These are phyloP conservation scores for Spathaspora gorwiae DNA, from an alignment of 805 yeast species.

Conservation along the genomic window DNA sequence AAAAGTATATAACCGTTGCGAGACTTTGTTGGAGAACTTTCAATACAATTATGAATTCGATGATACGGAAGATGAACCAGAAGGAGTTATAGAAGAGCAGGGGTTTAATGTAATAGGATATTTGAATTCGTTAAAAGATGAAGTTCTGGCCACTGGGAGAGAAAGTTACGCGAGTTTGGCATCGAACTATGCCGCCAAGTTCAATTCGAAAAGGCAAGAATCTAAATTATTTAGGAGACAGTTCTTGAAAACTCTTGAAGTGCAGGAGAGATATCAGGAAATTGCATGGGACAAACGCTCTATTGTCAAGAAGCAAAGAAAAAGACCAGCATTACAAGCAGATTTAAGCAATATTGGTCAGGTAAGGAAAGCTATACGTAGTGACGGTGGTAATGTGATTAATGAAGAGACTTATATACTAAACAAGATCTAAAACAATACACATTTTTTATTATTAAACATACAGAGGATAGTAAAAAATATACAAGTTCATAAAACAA, in stretches of 20 bases:
- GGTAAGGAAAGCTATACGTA: background rate
- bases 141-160: background rate
- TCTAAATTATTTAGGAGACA: slow-evolving; percentile 2
- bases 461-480: background rate
- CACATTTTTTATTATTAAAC: background rate
- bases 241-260: slow-evolving; percentile 9
- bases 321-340: background rate
- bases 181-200: slow-evolving; percentile 4
- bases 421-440: background rate
- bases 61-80: slow-evolving; percentile 7
- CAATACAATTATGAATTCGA: slow-evolving; percentile 26
- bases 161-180: background rate
- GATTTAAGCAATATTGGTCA: slow-evolving; percentile 2
- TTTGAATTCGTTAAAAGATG: slow-evolving; percentile 2
- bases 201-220: slow-evolving; percentile 1
- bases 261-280: slow-evolving; percentile 2
- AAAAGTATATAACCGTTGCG: slow-evolving; percentile 19
- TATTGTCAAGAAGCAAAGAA: background rate
- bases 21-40: slow-evolving; percentile 20
- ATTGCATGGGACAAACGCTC: slow-evolving; percentile 7
- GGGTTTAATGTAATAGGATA: slow-evolving; percentile 8
- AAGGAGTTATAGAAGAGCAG: background rate
- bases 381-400: background rate
- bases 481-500: background rate
- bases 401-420: slow-evolving; percentile 5